These are phyloP conservation scores for Cordyceps farinosa DNA, from an alignment of 2,329 filamentous ascomycete genomes.

Conservation along the genomic window DNA sequence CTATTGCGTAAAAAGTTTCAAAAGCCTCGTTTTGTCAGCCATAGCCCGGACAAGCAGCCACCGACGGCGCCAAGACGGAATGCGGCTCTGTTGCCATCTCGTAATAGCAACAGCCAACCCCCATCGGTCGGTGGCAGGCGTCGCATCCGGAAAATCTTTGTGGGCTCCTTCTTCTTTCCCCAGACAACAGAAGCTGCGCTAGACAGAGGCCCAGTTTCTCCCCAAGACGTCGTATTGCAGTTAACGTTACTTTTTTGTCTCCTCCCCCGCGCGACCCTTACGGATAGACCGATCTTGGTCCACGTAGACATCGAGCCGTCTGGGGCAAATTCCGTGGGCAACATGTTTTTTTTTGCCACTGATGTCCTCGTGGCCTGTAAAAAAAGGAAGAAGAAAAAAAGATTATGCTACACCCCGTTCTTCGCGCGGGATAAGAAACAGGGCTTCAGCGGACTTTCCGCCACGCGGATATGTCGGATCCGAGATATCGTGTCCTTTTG, in stretches of 20 bases:
- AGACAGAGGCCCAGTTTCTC: background rate
- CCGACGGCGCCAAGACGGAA: background rate
- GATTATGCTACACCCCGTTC: background rate
- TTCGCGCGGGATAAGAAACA: background rate
- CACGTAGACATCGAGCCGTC: background rate
- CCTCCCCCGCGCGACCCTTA: background rate
- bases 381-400: background rate
- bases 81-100: background rate
- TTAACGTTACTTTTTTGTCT: too few species aligned
- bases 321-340: background rate
- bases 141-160: background rate
- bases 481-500: background rate
- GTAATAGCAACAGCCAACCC: background rate
- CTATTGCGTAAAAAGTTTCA: too few species aligned
- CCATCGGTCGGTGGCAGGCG: background rate
- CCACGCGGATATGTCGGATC: constrained; percentile 3
- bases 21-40: too few species aligned
- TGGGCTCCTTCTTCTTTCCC: background rate
- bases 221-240: too few species aligned
- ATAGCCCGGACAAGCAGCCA: background rate
- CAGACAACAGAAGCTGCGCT: background rate
- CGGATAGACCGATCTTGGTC: background rate
- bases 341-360: background rate
- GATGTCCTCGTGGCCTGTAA: background rate
- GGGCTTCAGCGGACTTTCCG: background rate